Conservation (phyloP, 2,329 filamentous ascomycete genomes). For the Xylaria hypoxylon region DNA sequence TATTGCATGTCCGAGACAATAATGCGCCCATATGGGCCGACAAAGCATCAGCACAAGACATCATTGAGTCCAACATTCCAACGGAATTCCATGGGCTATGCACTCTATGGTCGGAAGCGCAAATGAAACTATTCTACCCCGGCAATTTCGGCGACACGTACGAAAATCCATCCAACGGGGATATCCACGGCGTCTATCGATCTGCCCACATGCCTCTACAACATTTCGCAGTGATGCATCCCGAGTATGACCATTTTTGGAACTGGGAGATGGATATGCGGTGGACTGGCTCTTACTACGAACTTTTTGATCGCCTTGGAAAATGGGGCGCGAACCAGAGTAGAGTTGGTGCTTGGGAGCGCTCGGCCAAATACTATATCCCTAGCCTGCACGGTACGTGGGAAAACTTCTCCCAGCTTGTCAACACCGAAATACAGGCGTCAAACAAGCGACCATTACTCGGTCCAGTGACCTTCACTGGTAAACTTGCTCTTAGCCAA, state of each 20-base stretch:
- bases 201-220: conserved; percentile 72
- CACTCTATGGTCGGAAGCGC: conserved; percentile 85
- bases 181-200: conserved; percentile 77
- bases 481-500: conserved; percentile 59
- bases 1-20: conserved; percentile 86
- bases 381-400: conserved; percentile 76
- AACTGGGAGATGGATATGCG: conserved; percentile 79
- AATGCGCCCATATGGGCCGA: conserved; percentile 85
- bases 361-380: conserved; percentile 80
- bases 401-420: conserved; percentile 76
- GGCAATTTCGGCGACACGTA: conserved; percentile 77
- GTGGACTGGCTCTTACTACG: conserved; percentile 74
- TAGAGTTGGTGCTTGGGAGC: conserved; percentile 80
- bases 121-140: conserved; percentile 83
- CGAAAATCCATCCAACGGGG: conserved; percentile 65
- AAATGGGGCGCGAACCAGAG: conserved; percentile 76
- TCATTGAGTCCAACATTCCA: conserved; percentile 74
- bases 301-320: conserved; percentile 76
- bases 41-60: conserved; percentile 75
- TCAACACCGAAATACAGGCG: conserved; percentile 69
- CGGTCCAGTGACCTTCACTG: conserved; percentile 71
- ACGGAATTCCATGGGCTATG: conserved; percentile 83
- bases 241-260: conserved; percentile 75
- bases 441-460: conserved; percentile 70
- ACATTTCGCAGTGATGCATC: conserved; percentile 71